Percentiles rank a stretch among this genome's conserved stretches.
Evolutionary conservation across 208 protist species (phyloP).

Genomic region (Leishmania tarentolae): DNA sequence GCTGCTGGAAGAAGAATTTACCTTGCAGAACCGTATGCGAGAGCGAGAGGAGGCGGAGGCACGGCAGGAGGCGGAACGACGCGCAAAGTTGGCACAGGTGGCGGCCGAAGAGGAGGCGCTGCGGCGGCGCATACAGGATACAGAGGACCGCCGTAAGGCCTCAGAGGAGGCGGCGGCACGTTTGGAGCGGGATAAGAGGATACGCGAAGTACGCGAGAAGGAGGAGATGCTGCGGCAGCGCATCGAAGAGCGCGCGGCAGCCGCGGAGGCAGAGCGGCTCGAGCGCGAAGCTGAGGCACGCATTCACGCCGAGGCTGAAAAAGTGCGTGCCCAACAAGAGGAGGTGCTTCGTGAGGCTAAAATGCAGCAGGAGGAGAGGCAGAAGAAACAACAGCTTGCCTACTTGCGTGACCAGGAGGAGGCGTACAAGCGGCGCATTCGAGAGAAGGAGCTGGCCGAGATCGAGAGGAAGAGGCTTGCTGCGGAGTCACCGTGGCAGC

Average conservation of each 20-base stretch:
- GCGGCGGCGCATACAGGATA: conserved; percentile 46
- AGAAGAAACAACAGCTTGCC: conserved; percentile 44
- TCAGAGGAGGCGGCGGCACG: conserved; percentile 39
- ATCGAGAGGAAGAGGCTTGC: conserved; percentile 34
- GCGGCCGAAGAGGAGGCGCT: conserved; percentile 71
- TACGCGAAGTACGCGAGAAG: conserved; percentile 62
- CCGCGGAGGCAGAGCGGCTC: conserved; percentile 18
- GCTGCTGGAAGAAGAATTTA: conserved; percentile 40
- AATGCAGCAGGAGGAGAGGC: conserved; percentile 21
- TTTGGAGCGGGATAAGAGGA: conserved; percentile 38
- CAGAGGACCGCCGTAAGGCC: conserved; percentile 49
- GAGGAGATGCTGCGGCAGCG: conserved; percentile 67
- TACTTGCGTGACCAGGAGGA: conserved; percentile 65
- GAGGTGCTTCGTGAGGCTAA: conserved; percentile 43
- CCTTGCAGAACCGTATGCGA: conserved; percentile 39
- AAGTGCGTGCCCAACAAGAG: conserved; percentile 35
- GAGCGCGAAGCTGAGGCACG: conserved; percentile 25
- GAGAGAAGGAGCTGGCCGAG: conserved; percentile 54
- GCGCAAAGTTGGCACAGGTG: conserved; percentile 48
- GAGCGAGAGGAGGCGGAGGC: conserved; percentile 32
- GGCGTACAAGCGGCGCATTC: conserved; percentile 45
- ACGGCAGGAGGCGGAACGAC: conserved; percentile 39
- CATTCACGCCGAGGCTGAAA: conserved; percentile 31
- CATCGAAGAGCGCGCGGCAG: conserved; percentile 43
- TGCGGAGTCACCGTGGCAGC: conserved; percentile 25